Evolutionary conservation across 768 basidiomycete genomes (phyloP).

Genomic region (Naganishia kalamii): DNA sequence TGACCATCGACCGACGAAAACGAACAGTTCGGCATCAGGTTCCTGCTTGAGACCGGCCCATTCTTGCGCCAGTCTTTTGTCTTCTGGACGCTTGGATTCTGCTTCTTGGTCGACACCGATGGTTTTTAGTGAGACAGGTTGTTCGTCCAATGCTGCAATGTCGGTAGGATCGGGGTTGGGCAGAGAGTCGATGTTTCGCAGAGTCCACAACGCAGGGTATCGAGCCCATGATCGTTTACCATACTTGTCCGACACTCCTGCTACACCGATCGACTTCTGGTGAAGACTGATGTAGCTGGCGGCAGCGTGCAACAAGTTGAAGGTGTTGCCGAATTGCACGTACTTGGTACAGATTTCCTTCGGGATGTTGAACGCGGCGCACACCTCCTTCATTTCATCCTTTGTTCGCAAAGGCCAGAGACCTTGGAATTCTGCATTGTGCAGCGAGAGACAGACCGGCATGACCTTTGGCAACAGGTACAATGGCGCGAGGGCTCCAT

Average conservation of each 20-base stretch:
- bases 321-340: slow-evolving; percentile 95
- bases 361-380: slow-evolving; percentile 94
- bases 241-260: slow-evolving; percentile 96
- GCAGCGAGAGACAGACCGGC: slow-evolving; percentile 81
- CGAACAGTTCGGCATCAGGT: slow-evolving; percentile 80
- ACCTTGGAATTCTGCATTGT: slow-evolving; percentile 97
- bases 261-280: slow-evolving; percentile 87
- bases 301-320: slow-evolving; percentile 87
- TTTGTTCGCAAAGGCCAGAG: slow-evolving; percentile 90
- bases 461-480: slow-evolving; percentile 87
- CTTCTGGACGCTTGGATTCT: slow-evolving; percentile 82
- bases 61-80: slow-evolving; percentile 86
- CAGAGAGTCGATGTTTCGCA: slow-evolving; percentile 89
- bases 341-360: slow-evolving; percentile 88
- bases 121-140: slow-evolving; percentile 62
- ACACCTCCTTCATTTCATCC: slow-evolving; percentile 97
- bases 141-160: slow-evolving; percentile 80
- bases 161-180: slow-evolving; percentile 90
- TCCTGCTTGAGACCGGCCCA: slow-evolving; percentile 93
- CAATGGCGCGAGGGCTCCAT: slow-evolving; percentile 82
- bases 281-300: slow-evolving; percentile 87
- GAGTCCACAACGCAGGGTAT: slow-evolving; percentile 90
- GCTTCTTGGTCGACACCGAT: slow-evolving; percentile 71
- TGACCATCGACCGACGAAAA: slow-evolving; percentile 96
- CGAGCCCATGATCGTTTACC: slow-evolving; percentile 95